Base-by-base conservation (phyloP, 2,329 filamentous ascomycete genomes). In the Alternaria sp. region DNA sequence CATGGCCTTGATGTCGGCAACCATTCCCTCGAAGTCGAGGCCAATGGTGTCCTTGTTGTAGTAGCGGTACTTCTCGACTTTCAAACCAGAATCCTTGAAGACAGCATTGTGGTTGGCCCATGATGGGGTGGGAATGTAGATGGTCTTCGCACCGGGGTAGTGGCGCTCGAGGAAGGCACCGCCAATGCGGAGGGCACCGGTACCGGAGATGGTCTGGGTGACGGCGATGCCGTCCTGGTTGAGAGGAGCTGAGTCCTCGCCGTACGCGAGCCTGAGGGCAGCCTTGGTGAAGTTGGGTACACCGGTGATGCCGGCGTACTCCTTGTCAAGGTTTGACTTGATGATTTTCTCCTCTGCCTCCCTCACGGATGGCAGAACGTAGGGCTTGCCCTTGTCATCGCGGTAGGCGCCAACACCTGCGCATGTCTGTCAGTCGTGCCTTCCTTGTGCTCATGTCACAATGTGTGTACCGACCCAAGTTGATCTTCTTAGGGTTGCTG, bases 1-100 rank as follows among this genome's bases (percentile, higher is more conserved):
- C 59, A 94, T 93, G 70, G 86, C 88, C 85, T 96, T 93, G 84
- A 99, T 90, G 80, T 98, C 94, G 75, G 87, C 90, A 62, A 97
- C 78, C 86, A 99, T 88, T 75, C 95, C 95, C 71, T 96, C 92
- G 77, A 97, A 98, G 86, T 99, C 95, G 68, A 99, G 90, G 58
- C 94, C 94, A 79, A 97, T 98, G 77, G 94, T 98, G 79, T 97
- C 90, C 87, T 97, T 96, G 89, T 98, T 92, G 86, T 98, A 99
- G 89, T 99, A 99, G 75, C 92, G 88, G 87, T 99, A 99, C 84
- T 94, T 93, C 84, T 94, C 89, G 65, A 98, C 93, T 82, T 92
- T 87, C 68, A 99, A 87, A 59, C 94, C 93, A 32, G 92, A 91
- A 82, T 98, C 94, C 83, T 87, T 90, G 89, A 99, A 98, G 81